Percentiles rank a stretch among this genome's conserved stretches.
Conservation (phyloP, 441 rosid genomes). For the Bocquillonia castaneifolia region DNA sequence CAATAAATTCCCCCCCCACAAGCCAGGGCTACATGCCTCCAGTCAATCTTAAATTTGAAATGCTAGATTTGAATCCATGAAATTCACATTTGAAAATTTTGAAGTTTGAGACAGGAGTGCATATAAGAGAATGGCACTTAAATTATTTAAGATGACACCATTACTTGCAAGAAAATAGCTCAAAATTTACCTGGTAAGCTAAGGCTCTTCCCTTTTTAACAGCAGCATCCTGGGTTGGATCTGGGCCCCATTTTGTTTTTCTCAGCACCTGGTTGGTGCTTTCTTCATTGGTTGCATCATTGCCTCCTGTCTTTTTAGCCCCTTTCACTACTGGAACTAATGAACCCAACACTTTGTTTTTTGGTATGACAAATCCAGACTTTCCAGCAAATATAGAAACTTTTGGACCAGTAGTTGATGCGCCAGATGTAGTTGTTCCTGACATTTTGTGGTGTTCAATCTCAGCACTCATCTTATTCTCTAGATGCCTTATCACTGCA, state of each 20-base stretch:
- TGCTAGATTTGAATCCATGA: conserved; percentile 3
- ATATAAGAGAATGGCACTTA: not conserved
- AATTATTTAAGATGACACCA: not conserved
- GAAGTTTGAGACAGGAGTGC: not conserved
- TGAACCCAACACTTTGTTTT: conserved; percentile 82
- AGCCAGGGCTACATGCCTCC: conserved; percentile 34
- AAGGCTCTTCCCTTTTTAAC: conserved; percentile 57
- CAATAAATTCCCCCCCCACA: conserved; percentile 42
- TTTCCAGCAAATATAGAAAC: conserved; percentile 64
- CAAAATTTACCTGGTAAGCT: conserved; percentile 71
- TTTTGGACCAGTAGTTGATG: conserved; percentile 37
- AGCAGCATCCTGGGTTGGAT: conserved; percentile 54
- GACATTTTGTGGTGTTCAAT: conserved; percentile 29
- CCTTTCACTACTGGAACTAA: conserved; percentile 64
- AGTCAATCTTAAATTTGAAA: conserved; percentile 20
- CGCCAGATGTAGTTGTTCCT: conserved; percentile 26
- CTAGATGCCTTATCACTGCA: conserved; percentile 4
- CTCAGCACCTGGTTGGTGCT: conserved; percentile 41
- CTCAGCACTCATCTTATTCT: conserved; percentile 24
- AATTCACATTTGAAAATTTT: not conserved
- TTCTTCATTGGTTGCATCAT: conserved; percentile 39
- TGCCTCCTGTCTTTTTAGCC: conserved; percentile 40
- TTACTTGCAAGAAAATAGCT: conserved; percentile 4
- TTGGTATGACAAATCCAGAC: conserved; percentile 83
- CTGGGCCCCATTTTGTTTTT: conserved; percentile 87